Evolutionary conservation across 345 rosid genomes (phyloP), one percentile per base, ranked within the genome.

Genomic region (Salix viminalis): DNA sequence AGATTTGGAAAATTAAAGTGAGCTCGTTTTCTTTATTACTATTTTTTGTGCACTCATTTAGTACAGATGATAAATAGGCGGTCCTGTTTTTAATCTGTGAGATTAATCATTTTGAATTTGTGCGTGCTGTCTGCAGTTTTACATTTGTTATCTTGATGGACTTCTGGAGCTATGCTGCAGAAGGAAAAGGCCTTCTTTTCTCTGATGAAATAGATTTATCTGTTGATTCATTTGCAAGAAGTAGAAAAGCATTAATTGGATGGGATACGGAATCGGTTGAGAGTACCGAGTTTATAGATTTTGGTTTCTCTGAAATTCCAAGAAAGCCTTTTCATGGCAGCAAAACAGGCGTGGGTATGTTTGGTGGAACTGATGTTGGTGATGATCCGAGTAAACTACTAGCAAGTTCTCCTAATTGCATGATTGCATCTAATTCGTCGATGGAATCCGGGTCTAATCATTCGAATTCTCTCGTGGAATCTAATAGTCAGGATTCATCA

Each of bases 131-230:
- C 58, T 37, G 79, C 79, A 64, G 73, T 77, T 71, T 16, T 56
- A 52, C 23, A 21, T 68, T 34, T 71, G 26, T 60, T 71, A 52
- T 72, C 71, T 56, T 65, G 66, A 88, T 88, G 91, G 93, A 90
- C 71, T 83, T 86, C 62, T 90, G 93, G 93, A 82, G 82, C 74
- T 85, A 77, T 72, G 76, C 69, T 46, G 34, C 80, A 58, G 86
- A 86, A 75, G 89, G 85, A n/a, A 85, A 80, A 75, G 80, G 78
- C 72, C 48, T 75, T 80, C 41, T 77, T 72, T 81, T 86, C 72
- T 50, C 84, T 4, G 86, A 80, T 70, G 90, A 74, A 79, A 50
- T 85, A n/a, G 84, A 86, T 77, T 70, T 79, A 6, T 81, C 89
- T 28, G 76, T 75, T 76, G 89, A 86, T 79, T 67, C 85, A 44